Evolutionary conservation across 129 eudicot genomes (phyloP).

Genomic region (Artemisia tridentata): DNA sequence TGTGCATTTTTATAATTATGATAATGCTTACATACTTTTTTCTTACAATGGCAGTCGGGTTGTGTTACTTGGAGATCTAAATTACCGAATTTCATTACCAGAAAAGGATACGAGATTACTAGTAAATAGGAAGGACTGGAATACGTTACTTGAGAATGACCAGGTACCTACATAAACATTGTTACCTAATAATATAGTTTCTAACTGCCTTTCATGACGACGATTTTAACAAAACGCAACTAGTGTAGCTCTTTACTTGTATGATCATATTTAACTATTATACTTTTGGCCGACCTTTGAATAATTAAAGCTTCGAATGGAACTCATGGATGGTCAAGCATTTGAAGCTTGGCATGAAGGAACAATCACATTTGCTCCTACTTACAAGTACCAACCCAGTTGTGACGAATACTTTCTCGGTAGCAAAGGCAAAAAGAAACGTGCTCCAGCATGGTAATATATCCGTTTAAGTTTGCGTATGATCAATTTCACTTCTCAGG

Average conservation of each 20-base stretch:
- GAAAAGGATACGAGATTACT: slow-evolving; percentile 55
- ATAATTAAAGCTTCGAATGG: slow-evolving; percentile 54
- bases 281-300: slow-evolving; percentile 4
- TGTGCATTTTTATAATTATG: not conserved
- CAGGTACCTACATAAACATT: slow-evolving; percentile 47
- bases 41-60: slow-evolving; percentile 43
- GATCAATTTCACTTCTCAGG: not conserved
- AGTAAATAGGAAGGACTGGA: slow-evolving; percentile 63
- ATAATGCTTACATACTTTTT: not conserved
- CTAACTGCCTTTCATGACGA: not conserved
- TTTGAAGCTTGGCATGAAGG: slow-evolving; percentile 85
- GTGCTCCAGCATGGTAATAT: slow-evolving; percentile 81
- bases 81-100: slow-evolving; percentile 69
- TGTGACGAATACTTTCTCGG: slow-evolving; percentile 51
- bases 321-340: slow-evolving; percentile 59
- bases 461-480: not conserved
- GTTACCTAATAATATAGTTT: not conserved
- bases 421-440: slow-evolving; percentile 53
- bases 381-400: slow-evolving; percentile 64
- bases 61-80: slow-evolving; percentile 70
- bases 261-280: not conserved
- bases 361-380: slow-evolving; percentile 64
- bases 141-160: slow-evolving; percentile 59
- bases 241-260: not conserved
- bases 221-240: no score